Percentiles rank a stretch among this genome's conserved stretches.
phyloP scores from a whole-genome alignment of 2,329 filamentous ascomycete species.

The Aspergillus caelatus region DNA sequence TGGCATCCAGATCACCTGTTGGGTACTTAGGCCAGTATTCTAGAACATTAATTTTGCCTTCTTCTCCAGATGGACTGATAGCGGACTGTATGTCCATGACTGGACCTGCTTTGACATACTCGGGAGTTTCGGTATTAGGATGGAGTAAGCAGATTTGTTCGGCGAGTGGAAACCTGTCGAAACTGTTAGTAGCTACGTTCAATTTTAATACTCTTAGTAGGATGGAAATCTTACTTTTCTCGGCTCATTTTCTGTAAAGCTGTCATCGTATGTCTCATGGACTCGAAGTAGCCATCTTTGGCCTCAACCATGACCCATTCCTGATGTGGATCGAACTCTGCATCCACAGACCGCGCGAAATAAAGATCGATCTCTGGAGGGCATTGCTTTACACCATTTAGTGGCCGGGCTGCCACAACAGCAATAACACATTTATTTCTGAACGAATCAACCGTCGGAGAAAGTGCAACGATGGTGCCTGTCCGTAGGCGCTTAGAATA shows the following conservation, averaged over 20 bases:
- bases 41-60: conserved; percentile 57
- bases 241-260: conserved; percentile 68
- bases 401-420: conserved; percentile 69
- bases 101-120: conserved; percentile 56
- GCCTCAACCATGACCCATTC: conserved; percentile 81
- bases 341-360: conserved; percentile 64
- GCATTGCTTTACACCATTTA: conserved; percentile 64
- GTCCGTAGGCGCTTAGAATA: conserved; percentile 61
- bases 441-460: conserved; percentile 63
- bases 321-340: conserved; percentile 68
- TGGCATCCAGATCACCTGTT: conserved; percentile 62
- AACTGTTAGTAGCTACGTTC: conserved; percentile 10
- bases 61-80: conserved; percentile 36
- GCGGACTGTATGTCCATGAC: conserved; percentile 54
- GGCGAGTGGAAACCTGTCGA: conserved; percentile 47
- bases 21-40: conserved; percentile 54
- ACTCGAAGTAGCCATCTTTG: conserved; percentile 74
- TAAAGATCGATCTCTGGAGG: conserved; percentile 76
- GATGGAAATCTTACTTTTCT: conserved; percentile 48
- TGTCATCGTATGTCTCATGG: conserved; percentile 70
- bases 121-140: conserved; percentile 50
- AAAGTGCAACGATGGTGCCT: conserved; percentile 59
- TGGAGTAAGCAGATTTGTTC: conserved; percentile 46
- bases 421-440: conserved; percentile 68
- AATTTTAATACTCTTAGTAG: not conserved